Evolutionary conservation across 129 eudicot genomes (phyloP).

Genomic region (Deinandra increscens): DNA sequence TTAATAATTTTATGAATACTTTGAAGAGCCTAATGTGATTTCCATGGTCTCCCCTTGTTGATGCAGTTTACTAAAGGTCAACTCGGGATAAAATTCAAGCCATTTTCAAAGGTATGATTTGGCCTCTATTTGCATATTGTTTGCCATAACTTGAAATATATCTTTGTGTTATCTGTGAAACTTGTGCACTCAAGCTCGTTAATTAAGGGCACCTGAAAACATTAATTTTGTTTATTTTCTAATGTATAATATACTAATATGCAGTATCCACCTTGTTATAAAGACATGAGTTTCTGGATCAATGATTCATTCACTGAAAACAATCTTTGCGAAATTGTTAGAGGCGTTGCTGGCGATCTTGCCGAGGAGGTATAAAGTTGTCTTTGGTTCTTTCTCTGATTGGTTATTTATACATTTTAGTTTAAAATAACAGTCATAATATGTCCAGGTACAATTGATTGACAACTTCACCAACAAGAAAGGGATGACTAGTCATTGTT

Average conservation of each 20-base stretch:
- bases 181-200: background rate
- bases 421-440: background rate
- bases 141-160: background rate
- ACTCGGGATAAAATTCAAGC: conserved; percentile 77
- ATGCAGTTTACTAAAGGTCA: conserved; percentile 78
- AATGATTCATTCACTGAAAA: conserved; percentile 87
- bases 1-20: too few species aligned
- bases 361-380: conserved; percentile 67
- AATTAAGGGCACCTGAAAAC: background rate
- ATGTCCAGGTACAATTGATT: conserved; percentile 58
- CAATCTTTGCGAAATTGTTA: conserved; percentile 87
- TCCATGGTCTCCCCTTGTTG: background rate
- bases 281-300: conserved; percentile 95
- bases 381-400: background rate
- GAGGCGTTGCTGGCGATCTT: conserved; percentile 95
- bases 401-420: background rate
- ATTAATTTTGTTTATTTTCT: background rate
- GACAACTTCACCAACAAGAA: conserved; percentile 91
- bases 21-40: conserved; percentile 13
- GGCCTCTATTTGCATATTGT: background rate
- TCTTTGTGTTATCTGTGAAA: conserved; percentile 1
- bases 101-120: conserved; percentile 73
- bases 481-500: conserved; percentile 95
- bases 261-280: conserved; percentile 90
- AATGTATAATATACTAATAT: conserved; percentile 15